Evolutionary conservation across 2,329 filamentous ascomycete genomes (phyloP), one percentile per base, ranked within the genome.

Genomic region (Fusarium sororula): DNA sequence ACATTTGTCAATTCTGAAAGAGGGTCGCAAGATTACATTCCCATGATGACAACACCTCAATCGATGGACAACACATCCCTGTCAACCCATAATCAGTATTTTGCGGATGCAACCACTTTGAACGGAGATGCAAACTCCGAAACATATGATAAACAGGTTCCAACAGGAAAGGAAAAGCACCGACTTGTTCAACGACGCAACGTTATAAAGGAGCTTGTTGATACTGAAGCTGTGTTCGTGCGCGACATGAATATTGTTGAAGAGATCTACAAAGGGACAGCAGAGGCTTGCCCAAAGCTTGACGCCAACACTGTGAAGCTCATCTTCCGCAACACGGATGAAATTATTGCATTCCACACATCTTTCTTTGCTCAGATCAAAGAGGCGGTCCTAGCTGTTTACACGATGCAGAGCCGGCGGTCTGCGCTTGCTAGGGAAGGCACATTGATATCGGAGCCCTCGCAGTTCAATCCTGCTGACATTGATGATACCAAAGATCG

Each of bases 191-290:
- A 96, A 80, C 92, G 96, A 26, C 90, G 92, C 62, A 91, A 97
- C 80, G 91, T 97, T 54, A 92, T 98, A 78, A 95, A 96, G 79
- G 96, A 99, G 82, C 86, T 99, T 42, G 89, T 98, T 51, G 95
- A 98, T 78, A 99, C 96, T 0, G 96, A 99, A 81, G 91, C 94
- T 54, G 91, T 92, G 11, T 98, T 97, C 82, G 91, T 97, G 64
- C 91, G 94, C 73, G 96, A 99, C 81, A 96, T 99, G 94, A 98
- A 95, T 81, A 96, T 99, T 60, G 93, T 98, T 6, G 94, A 97
- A 79, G 95, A 98, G 79, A 98, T 99, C 62, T 99, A 98, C 87
- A 97, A 97, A 82, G 95, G 94, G 48, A 98, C 96, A 2, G 94
- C 94, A 2, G 91, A 93, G 75, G 93, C 93, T 17, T 95, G 93